These are phyloP conservation scores for Euphorbia tirucalli DNA, from an alignment of 345 rosid species.

Conservation along the genomic window DNA sequence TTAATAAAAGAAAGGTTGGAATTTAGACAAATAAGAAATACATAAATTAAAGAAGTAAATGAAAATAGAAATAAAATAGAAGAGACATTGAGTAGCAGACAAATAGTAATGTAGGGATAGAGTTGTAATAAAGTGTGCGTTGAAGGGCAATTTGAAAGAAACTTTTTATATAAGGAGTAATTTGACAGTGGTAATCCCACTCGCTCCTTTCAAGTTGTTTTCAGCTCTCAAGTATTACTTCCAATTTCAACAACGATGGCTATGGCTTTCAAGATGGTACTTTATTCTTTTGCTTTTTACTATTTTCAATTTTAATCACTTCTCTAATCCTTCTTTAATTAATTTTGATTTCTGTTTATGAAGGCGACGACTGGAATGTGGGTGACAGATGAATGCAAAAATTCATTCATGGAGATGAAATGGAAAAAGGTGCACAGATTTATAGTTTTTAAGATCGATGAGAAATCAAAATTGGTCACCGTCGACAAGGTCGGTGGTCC, in stretches of 20 bases:
- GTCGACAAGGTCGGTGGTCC: conserved; percentile 92
- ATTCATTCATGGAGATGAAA: conserved; percentile 89
- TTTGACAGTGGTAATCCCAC: neutral
- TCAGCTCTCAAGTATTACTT: neutral
- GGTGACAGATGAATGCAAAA: conserved; percentile 86
- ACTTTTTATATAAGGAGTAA: conserved; percentile 41
- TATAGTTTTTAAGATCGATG: conserved; percentile 94
- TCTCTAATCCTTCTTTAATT: neutral
- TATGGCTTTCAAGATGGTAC: conserved; percentile 98
- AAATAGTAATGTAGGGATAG: no score
- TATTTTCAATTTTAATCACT: neutral
- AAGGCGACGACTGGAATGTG: conserved; percentile 96
- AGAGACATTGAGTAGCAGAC: no score
- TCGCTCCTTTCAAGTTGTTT: neutral
- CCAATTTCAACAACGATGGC: conserved; percentile 51
- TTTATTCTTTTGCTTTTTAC: neutral
- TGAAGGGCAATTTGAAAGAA: conserved; percentile 32
- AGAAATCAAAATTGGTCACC: conserved; percentile 72
- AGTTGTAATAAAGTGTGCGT: conserved; percentile 32
- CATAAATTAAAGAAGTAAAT: no score
- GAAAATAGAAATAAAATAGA: neutral
- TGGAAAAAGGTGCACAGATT: conserved; percentile 86
- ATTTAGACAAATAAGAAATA: neutral
- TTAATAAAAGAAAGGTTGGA: no score
- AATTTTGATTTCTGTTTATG: neutral